Percentiles rank a stretch among this genome's conserved stretches.
These are phyloP conservation scores for Globisporangium polare DNA, from an alignment of 352 stramenopile species.

Conservation along the genomic window DNA sequence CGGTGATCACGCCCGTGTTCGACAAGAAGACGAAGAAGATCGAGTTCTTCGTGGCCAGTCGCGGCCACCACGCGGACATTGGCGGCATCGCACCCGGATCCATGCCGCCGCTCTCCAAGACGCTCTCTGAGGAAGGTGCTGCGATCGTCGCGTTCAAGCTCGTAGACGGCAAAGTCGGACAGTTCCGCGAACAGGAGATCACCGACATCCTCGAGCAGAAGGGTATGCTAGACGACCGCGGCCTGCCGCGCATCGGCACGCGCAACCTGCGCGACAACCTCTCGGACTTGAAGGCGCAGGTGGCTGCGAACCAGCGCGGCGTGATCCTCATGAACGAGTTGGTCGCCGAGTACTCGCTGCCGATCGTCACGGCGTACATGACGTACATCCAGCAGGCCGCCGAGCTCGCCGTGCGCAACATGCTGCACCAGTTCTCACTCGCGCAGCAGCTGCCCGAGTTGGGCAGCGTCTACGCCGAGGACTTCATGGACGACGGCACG, in stretches of 20 bases:
- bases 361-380: constrained; percentile 98
- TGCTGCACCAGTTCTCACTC: constrained; percentile 94
- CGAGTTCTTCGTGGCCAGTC: constrained; percentile 98
- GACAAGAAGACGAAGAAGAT: constrained; percentile 86
- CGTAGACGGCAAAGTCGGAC: constrained; percentile 88
- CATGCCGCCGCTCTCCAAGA: constrained; percentile 96
- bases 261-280: constrained; percentile 97
- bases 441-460: constrained; percentile 66
- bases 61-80: constrained; percentile 98
- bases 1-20: constrained; percentile 99
- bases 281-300: constrained; percentile 96
- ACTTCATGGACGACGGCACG: constrained; percentile 99
- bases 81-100: constrained; percentile 94
- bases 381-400: constrained; percentile 96
- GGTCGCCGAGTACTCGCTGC: constrained; percentile 93
- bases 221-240: constrained; percentile 72
- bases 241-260: constrained; percentile 88
- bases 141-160: constrained; percentile 99
- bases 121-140: constrained; percentile 96
- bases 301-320: constrained; percentile 97
- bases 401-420: constrained; percentile 93
- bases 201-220: constrained; percentile 94
- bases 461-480: constrained; percentile 89
- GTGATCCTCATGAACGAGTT: constrained; percentile 95
- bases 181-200: constrained; percentile 97